A percentile compares a stretch with the other conserved stretches of the same genome.
Evolutionary conservation across 208 protist genomes (phyloP).

Genomic region (Wallacemonas rigidus): DNA sequence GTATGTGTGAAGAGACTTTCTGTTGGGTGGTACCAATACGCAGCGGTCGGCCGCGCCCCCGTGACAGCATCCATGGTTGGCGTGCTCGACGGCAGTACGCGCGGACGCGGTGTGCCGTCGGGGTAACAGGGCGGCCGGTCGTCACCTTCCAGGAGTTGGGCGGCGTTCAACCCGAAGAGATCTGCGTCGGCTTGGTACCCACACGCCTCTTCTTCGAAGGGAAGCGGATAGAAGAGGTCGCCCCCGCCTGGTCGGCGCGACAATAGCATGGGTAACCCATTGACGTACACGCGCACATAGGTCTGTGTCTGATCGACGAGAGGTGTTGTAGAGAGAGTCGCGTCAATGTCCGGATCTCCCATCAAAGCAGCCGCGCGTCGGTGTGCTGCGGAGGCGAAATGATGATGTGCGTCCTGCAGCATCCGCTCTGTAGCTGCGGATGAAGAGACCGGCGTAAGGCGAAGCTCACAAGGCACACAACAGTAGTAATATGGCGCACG

Average conservation of each 20-base stretch:
- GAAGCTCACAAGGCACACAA: constrained; percentile 81
- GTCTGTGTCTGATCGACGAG: constrained; percentile 27
- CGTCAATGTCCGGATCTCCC: constrained; percentile 72
- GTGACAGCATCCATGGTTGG: background rate
- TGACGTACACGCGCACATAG: constrained; percentile 77
- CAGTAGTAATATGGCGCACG: constrained; percentile 84
- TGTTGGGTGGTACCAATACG: constrained; percentile 13
- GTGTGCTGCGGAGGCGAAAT: constrained; percentile 78
- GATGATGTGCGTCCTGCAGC: constrained; percentile 84
- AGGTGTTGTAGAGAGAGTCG: constrained; percentile 48
- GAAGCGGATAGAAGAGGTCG: constrained; percentile 85
- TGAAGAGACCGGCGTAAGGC: constrained; percentile 46
- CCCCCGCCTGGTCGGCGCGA: constrained; percentile 75
- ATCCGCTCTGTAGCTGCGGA: constrained; percentile 45
- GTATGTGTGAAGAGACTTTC: constrained; percentile 12
- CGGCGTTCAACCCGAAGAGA: background rate
- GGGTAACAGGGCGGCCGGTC: background rate
- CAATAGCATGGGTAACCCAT: constrained; percentile 75
- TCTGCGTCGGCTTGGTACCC: background rate
- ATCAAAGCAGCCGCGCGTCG: constrained; percentile 71
- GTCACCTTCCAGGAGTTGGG: background rate
- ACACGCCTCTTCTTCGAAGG: constrained; percentile 52
- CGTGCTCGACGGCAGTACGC: background rate
- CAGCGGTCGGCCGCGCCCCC: background rate
- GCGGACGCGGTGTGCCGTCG: constrained; percentile 13